Percentiles rank a stretch among this genome's conserved stretches.
phyloP scores from a whole-genome alignment of 768 basidiomycete species.

The Termitomyces sp. region DNA sequence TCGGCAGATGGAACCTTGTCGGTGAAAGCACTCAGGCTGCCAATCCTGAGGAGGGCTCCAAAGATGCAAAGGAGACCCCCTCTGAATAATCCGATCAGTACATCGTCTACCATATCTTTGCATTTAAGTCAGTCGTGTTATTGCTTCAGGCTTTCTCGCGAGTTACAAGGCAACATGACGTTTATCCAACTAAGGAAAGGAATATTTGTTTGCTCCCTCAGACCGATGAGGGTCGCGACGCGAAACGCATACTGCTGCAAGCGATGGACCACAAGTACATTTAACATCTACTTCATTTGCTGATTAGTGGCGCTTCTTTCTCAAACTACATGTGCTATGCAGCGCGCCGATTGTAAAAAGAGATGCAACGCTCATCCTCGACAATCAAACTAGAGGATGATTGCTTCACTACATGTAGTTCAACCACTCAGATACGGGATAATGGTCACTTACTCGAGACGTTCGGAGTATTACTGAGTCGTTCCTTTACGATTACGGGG shows the following conservation, averaged over 20 bases:
- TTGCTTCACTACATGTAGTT: neutral
- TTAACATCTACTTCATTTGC: neutral
- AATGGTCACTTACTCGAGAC: too few relatives aligned
- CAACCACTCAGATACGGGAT: too few relatives aligned
- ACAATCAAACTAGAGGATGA: neutral
- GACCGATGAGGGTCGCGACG: neutral
- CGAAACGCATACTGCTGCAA: too few relatives aligned
- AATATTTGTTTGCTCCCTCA: neutral
- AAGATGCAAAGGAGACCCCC: neutral
- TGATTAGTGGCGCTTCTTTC: neutral
- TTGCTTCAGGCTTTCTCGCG: neutral
- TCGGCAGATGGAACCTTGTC: conserved; percentile 11
- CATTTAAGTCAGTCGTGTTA: neutral
- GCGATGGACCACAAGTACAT: too few relatives aligned
- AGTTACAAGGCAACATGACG: neutral
- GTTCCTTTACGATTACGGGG: neutral
- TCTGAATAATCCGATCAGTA: neutral
- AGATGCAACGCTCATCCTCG: neutral
- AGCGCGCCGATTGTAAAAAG: neutral
- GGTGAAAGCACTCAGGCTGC: neutral
- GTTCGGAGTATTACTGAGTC: neutral
- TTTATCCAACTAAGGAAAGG: neutral
- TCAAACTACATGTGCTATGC: neutral
- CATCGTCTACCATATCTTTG: neutral
- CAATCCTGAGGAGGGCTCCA: neutral